Percentiles rank a stretch among this genome's conserved stretches.
Conservation (phyloP, 2,329 filamentous ascomycete genomes). For the Ophiostoma ulmi region DNA sequence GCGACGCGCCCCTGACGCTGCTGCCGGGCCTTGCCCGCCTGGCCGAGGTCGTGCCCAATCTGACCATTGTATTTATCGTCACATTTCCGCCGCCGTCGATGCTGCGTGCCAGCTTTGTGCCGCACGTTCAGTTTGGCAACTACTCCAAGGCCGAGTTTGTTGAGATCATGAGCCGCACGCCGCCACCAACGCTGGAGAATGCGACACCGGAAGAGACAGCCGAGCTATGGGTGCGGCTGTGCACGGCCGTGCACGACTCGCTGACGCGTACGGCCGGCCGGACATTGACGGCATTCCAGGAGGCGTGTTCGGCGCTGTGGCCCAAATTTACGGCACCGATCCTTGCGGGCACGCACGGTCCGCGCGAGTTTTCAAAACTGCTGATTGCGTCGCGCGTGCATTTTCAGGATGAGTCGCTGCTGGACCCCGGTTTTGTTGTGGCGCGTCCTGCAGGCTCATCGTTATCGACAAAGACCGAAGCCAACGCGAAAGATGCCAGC, state of each 20-base stretch:
- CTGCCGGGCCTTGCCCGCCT: slow-evolving; percentile 75
- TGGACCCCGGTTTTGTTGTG: slow-evolving; percentile 59
- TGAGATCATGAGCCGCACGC: slow-evolving; percentile 61
- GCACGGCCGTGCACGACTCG: slow-evolving; percentile 79
- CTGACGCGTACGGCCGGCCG: slow-evolving; percentile 74
- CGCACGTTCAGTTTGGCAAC: slow-evolving; percentile 75
- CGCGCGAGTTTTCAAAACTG: slow-evolving; percentile 78
- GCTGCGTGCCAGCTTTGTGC: slow-evolving; percentile 63
- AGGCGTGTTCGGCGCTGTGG: slow-evolving; percentile 73
- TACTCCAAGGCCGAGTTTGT: slow-evolving; percentile 79
- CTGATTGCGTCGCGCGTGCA: slow-evolving; percentile 64
- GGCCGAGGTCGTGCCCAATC: slow-evolving; percentile 71
- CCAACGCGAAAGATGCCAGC: slow-evolving; percentile 34
- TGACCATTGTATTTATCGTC: slow-evolving; percentile 73
- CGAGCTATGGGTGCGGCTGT: slow-evolving; percentile 76
- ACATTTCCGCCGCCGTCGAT: slow-evolving; percentile 64
- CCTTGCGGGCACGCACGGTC: slow-evolving; percentile 63
- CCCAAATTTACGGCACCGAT: slow-evolving; percentile 77
- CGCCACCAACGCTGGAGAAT: slow-evolving; percentile 44
- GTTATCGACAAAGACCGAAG: background rate
- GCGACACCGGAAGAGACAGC: slow-evolving; percentile 48
- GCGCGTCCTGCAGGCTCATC: background rate
- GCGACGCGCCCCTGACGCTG: slow-evolving; percentile 72
- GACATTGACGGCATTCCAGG: slow-evolving; percentile 67
- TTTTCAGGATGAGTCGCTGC: slow-evolving; percentile 66